A percentile compares a stretch with the other conserved stretches of the same genome.
phyloP scores from a whole-genome alignment of 805 yeast genomes.

The Schizosaccharomyces pombe region DNA sequence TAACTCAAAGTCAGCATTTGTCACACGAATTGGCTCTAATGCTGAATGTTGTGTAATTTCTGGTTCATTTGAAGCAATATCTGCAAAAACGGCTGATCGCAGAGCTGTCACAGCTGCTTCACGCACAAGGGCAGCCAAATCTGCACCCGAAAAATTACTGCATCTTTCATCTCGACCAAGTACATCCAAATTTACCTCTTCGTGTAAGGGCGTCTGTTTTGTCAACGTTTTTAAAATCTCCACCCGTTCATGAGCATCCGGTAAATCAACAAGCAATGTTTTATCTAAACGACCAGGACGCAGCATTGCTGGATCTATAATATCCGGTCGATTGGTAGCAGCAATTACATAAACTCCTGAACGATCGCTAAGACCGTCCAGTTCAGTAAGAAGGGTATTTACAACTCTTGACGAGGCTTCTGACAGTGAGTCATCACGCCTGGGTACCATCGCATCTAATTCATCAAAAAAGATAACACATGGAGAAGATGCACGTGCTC shows the following conservation, averaged over 20 bases:
- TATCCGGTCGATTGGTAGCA: conserved; percentile 92
- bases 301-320: conserved; percentile 94
- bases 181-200: conserved; percentile 32
- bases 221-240: conserved; percentile 58
- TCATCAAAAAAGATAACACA: conserved; percentile 92
- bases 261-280: conserved; percentile 74
- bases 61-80: conserved; percentile 7
- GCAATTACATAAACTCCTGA: conserved; percentile 83
- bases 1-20: conserved; percentile 36
- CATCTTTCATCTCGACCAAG: conserved; percentile 61
- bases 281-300: conserved; percentile 92
- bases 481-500: conserved; percentile 83
- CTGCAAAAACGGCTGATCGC: conserved; percentile 31
- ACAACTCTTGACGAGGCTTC: conserved; percentile 87
- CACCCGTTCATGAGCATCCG: conserved; percentile 48
- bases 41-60: background rate
- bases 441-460: conserved; percentile 83
- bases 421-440: conserved; percentile 67
- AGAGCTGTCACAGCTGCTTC: conserved; percentile 85
- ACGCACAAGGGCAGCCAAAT: conserved; percentile 68
- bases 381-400: conserved; percentile 75
- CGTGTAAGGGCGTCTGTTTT: conserved; percentile 46
- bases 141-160: conserved; percentile 87
- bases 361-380: conserved; percentile 84
- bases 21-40: conserved; percentile 26